These are phyloP conservation scores for Bullera alba DNA, from an alignment of 768 basidiomycete genomes.

Conservation along the genomic window DNA sequence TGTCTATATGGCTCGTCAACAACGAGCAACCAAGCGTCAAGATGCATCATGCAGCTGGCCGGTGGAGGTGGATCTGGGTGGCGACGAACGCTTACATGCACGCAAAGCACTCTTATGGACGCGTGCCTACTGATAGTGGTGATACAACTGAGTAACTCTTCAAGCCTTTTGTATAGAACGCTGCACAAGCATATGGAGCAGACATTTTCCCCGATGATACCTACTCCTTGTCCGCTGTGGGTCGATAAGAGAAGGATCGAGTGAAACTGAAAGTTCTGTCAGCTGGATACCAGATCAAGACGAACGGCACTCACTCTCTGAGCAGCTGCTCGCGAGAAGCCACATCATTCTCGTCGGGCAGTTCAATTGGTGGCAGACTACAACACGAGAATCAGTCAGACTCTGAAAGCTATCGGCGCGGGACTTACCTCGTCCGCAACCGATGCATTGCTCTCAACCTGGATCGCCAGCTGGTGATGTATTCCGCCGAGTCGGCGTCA, in stretches of 20 bases:
- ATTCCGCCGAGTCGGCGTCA: constrained; percentile 64
- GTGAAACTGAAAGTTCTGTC: background rate
- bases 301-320: constrained; percentile 27
- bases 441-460: constrained; percentile 72
- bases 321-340: constrained; percentile 21
- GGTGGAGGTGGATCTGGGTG: too few relatives aligned
- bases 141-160: too few relatives aligned
- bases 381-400: background rate
- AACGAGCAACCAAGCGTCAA: too few relatives aligned
- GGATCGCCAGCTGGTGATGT: constrained; percentile 81
- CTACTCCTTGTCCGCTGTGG: background rate
- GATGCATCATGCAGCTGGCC: too few relatives aligned
- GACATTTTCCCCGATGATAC: too few relatives aligned
- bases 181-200: too few relatives aligned
- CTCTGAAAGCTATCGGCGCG: background rate
- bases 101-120: too few relatives aligned
- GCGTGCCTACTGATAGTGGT: too few relatives aligned
- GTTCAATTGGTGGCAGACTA: constrained; percentile 17
- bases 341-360: constrained; percentile 12
- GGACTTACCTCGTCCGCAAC: constrained; percentile 44
- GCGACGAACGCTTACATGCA: too few relatives aligned
- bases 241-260: background rate
- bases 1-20: too few relatives aligned
- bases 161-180: too few relatives aligned
- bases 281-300: background rate